Conservation (phyloP, 2,329 filamentous ascomycete species). For the Cercospora sojina region DNA sequence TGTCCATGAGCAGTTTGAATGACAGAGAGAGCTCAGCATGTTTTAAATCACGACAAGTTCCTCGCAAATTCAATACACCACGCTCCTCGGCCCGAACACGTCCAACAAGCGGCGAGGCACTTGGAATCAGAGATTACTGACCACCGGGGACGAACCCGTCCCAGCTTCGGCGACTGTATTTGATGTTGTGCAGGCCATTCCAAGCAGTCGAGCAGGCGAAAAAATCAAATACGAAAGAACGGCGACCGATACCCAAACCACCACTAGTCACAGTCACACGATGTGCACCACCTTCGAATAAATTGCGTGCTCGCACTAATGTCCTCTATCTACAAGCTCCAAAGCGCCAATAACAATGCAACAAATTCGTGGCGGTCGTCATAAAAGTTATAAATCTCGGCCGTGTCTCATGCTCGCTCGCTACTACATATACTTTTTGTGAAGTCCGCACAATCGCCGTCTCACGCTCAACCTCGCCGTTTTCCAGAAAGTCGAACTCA, state of each 20-base stretch:
- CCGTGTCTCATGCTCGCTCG: not conserved
- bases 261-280: not conserved
- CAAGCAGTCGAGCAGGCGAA: not conserved
- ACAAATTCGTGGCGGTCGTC: not conserved
- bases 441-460: not conserved
- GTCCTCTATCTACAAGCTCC: not conserved
- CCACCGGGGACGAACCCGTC: not conserved
- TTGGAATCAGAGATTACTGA: not conserved
- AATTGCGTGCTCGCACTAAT: constrained; percentile 3
- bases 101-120: not conserved
- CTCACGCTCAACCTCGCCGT: not conserved
- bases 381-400: not conserved
- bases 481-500: not conserved
- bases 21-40: not conserved
- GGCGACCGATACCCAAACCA: not conserved
- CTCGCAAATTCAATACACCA: not conserved
- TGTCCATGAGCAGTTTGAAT: not conserved
- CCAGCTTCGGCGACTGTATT: not conserved
- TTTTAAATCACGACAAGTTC: not conserved
- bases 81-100: not conserved
- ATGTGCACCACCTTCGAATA: not conserved
- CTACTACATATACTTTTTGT: not conserved
- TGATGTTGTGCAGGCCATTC: not conserved
- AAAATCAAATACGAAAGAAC: not conserved
- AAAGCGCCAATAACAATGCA: not conserved